Evolutionary conservation across 306 rosid species (phyloP), one percentile per base, ranked within the genome.

Genomic region (Lagenaria siceraria): DNA sequence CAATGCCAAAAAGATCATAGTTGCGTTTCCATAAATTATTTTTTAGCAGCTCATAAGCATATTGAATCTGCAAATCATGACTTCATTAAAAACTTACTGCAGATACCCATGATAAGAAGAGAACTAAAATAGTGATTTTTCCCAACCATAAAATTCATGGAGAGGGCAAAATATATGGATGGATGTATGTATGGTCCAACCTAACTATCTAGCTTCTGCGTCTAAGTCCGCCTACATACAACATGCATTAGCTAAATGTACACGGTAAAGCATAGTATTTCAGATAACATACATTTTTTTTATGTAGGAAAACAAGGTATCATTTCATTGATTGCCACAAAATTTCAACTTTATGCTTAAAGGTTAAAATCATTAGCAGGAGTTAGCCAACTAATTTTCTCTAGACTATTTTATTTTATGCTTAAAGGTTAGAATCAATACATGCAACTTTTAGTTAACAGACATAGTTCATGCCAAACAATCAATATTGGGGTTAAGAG

Each of bases 21-120:
- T 90, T 89, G 72, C 87, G 90, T 86, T 95, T 95, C 97, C 97
- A 88, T 8, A 80, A 33, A 6, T 92, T 88, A 78, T 95, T 92
- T 36, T 78, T 87, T 84, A 95, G 89, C 91, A 95, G 81, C 84
- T 95, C 99, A 36, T 90, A 92, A 65, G 98, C 98, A 90, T 92
- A 92, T 78, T 77, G 93, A 84, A 95, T 78, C 96, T 92, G 93
- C 78, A 84, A 83, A 77, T 24, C 2, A 77, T 54, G 40, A 29
- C 21, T 14, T 43, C 19, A 40, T 70, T 70, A 70, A 43, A 48
- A 70, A 43, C 35, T 10, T 15, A 24, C 36, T 6, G 76, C 21
- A 15, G 76, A 49, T 19, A 43, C 58, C 5, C 22, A 17, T 13
- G 58, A 48, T 21, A 70, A 46, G 55, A 25, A 7, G 14, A n/a